phyloP scores from a whole-genome alignment of 2,329 filamentous ascomycete species.

The Venturia pyrina region DNA sequence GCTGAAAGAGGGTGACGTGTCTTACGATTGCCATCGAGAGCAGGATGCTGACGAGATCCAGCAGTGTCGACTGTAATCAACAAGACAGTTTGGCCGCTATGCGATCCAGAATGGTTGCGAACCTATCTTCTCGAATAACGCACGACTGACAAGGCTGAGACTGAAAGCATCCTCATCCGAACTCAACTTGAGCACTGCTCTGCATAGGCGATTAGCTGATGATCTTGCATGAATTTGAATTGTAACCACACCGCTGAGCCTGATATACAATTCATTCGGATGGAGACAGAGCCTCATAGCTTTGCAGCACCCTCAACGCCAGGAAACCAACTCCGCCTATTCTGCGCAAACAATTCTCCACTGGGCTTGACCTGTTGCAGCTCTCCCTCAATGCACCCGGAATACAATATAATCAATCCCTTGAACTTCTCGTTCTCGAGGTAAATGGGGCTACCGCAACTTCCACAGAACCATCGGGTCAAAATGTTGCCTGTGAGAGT shows the following conservation, averaged over 20 bases:
- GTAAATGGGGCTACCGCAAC: conserved; percentile 21
- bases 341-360: conserved; percentile 1
- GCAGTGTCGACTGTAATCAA: no score
- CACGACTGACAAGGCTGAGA: background rate
- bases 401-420: conserved; percentile 5
- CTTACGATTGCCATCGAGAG: no score
- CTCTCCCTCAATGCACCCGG: background rate
- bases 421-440: conserved; percentile 18
- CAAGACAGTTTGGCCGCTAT: no score
- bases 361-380: background rate
- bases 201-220: background rate
- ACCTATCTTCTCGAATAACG: background rate
- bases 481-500: conserved; percentile 20
- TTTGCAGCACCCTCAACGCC: background rate
- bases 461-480: conserved; percentile 19
- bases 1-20: no score
- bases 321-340: background rate
- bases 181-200: background rate
- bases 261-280: background rate
- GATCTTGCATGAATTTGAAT: background rate
- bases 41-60: no score
- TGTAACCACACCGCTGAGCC: background rate
- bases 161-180: background rate
- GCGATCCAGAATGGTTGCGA: no score
- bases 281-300: background rate